A percentile compares a stretch with the other conserved stretches of the same genome.
phyloP scores from a whole-genome alignment of 805 yeast species.

The Naumovozyma baii region DNA sequence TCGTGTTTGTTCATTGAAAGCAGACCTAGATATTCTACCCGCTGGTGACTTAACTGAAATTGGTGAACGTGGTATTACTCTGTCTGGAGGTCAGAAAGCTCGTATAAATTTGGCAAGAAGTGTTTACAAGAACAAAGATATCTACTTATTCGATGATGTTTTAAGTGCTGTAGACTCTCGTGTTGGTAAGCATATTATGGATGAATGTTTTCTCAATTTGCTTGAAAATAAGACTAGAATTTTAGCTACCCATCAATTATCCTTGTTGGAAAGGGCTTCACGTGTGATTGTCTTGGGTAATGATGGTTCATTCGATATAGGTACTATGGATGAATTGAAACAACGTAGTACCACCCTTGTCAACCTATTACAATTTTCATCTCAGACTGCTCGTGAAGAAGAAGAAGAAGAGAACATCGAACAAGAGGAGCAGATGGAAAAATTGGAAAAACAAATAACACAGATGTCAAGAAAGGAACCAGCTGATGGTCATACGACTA shows the following conservation, averaged over 20 bases:
- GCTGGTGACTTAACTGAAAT: constrained; percentile 74
- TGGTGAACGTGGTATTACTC: constrained; percentile 77
- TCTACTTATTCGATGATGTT: constrained; percentile 67
- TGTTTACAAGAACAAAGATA: constrained; percentile 59
- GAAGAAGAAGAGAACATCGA: constrained; percentile 25
- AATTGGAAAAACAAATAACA: constrained; percentile 13
- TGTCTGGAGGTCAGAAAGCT: constrained; percentile 88
- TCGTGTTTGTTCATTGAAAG: constrained; percentile 54
- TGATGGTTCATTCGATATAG: constrained; percentile 56
- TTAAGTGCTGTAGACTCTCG: constrained; percentile 80
- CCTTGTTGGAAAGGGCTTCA: constrained; percentile 61
- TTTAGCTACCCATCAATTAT: constrained; percentile 77
- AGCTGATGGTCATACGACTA: constrained; percentile 32
- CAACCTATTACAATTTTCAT: constrained; percentile 41
- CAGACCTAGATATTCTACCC: constrained; percentile 56
- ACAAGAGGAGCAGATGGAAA: constrained; percentile 9
- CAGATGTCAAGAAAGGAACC: constrained; percentile 9
- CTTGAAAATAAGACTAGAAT: constrained; percentile 54
- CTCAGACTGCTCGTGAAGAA: constrained; percentile 26
- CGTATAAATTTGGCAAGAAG: constrained; percentile 72
- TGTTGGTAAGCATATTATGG: constrained; percentile 73
- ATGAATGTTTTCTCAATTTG: constrained; percentile 53
- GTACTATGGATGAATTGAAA: constrained; percentile 47
- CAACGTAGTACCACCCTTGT: constrained; percentile 38
- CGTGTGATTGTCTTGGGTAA: constrained; percentile 53